Base-by-base conservation (phyloP, 1,284 basidiomycete species). In the Heimioporus punctisporus region DNA sequence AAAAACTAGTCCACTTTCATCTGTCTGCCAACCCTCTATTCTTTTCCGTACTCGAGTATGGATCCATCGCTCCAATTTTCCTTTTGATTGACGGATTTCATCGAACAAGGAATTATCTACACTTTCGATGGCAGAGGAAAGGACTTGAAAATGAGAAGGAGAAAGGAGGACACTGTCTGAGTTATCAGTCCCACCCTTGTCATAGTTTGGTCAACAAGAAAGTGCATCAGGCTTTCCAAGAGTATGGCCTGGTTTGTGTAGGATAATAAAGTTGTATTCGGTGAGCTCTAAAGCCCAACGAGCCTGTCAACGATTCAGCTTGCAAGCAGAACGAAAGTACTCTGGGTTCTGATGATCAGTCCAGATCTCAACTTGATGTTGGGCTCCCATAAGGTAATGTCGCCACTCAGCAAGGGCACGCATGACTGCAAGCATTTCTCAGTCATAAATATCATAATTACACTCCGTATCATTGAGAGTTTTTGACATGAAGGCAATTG, bases 341-440 rank as follows among this genome's bases (percentile, higher is more conserved):
- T 46, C 7, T n/a, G 74, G 56, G 48, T 75, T 74, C 11, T 70
- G 59, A 42, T 75, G 73, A 42, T 74, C 66, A 0, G 72, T 68
- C 46, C 58, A 58, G 5, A 73, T 58, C 12, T 63, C 57, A 17
- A 68, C 45, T 8, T 14, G 19, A 21, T 21, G 37, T 9, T 9
- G 30, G 9, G 50, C 67, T 57, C 70, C 72, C 48, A 64, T 55
- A 0, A 73, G 57, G 26, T 66, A 66, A 27, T 69, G 68, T 14
- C 64, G 34, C 61, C 63, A 68, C 7, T 58, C 58, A 0, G 56
- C 40, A 0, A 68, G 47, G 10, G 15, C 15, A 15, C 15, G 30
- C 30, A 31, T 31, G 30, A 31, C 15, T 9, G 30, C 30, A 15
- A 31, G 30, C 30, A 31, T 31, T 15, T 31, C 30, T 8, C n/a